Percentiles rank a stretch among this genome's conserved stretches.
Conservation (phyloP, 2,329 filamentous ascomycete species). For the Calonectria pseudoturangicola region DNA sequence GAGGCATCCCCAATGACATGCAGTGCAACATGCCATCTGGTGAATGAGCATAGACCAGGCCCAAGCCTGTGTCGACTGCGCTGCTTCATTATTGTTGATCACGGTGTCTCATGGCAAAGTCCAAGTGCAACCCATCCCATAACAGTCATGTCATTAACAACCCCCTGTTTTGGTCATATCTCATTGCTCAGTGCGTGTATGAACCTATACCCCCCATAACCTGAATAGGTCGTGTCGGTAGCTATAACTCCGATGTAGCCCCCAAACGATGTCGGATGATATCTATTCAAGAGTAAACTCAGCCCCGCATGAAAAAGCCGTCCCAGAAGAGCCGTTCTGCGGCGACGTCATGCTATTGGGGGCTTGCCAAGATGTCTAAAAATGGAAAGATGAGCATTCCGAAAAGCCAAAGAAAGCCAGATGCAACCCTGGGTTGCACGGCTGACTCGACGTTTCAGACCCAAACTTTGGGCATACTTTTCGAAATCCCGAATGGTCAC, state of each 20-base stretch:
- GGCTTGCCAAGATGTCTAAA: background rate
- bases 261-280: too few species aligned
- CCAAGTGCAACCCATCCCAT: background rate
- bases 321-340: too few species aligned
- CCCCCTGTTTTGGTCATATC: background rate
- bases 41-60: too few species aligned
- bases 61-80: background rate
- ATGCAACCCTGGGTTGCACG: background rate
- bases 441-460: conserved; percentile 6
- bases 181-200: background rate
- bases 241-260: too few species aligned
- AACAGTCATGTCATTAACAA: background rate
- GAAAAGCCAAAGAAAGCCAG: conserved; percentile 7
- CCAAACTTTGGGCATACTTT: background rate
- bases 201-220: background rate
- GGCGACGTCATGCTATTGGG: background rate
- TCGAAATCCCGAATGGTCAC: background rate
- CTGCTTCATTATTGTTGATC: background rate
- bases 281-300: background rate
- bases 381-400: background rate
- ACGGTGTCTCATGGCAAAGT: background rate
- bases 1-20: too few species aligned
- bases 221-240: background rate
- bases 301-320: background rate
- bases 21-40: too few species aligned